Conservation (phyloP, 2,329 filamentous ascomycete genomes). For the Fusarium camptoceras region DNA sequence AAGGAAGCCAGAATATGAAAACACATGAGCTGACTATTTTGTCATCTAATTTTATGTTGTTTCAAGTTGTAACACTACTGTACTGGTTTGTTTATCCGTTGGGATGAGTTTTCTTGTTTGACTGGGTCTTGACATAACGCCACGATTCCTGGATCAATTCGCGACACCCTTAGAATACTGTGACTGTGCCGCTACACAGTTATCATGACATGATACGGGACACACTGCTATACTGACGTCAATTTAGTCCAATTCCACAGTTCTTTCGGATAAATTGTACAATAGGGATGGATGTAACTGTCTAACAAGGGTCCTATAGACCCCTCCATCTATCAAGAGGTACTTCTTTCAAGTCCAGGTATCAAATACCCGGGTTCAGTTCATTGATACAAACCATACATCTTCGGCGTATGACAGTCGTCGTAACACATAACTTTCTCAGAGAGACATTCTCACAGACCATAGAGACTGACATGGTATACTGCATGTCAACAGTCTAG, state of each 20-base stretch:
- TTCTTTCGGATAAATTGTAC: background rate
- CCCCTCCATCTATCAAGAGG: constrained; percentile 5
- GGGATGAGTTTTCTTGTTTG: background rate
- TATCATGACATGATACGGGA: background rate
- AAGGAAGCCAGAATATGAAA: background rate
- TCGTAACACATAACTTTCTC: background rate
- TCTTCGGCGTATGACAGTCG: background rate
- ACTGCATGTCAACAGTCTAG: background rate
- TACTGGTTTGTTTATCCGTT: background rate
- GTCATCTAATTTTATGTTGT: background rate
- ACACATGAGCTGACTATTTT: background rate
- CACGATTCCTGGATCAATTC: background rate
- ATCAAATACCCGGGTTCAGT: background rate
- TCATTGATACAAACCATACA: background rate
- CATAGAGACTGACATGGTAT: background rate
- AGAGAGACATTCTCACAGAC: background rate
- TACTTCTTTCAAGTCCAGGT: constrained; percentile 3
- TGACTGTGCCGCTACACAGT: background rate
- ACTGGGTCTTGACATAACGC: background rate
- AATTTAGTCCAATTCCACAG: background rate
- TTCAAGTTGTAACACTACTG: background rate
- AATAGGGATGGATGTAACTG: constrained; percentile 1
- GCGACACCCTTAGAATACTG: background rate
- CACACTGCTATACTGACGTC: background rate
- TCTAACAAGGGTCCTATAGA: background rate